Evolutionary conservation across 306 rosid species (phyloP).

Genomic region (Dalbergia oliveri): DNA sequence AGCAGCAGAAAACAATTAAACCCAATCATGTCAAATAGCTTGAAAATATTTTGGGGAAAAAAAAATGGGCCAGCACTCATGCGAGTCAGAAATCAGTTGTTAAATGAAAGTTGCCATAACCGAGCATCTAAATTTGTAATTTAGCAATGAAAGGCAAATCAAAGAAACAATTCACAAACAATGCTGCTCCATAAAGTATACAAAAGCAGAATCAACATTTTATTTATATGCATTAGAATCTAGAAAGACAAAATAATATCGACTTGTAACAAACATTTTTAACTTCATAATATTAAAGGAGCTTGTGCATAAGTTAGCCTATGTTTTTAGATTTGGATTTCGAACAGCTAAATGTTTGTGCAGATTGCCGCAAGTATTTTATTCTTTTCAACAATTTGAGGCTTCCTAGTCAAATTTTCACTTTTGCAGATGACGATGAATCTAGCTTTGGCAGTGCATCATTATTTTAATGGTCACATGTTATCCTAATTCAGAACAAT

Average conservation of each 20-base stretch:
- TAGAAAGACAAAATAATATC: too few species aligned
- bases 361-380: constrained; percentile 18
- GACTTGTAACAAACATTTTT: too few species aligned
- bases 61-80: neutral
- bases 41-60: neutral
- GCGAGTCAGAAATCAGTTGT: neutral
- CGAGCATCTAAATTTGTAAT: neutral
- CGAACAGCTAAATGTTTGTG: constrained; percentile 17
- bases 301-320: neutral
- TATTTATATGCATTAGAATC: neutral
- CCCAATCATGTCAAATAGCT: constrained; percentile 31
- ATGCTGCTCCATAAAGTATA: too few species aligned
- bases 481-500: neutral
- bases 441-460: constrained; percentile 1
- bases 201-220: neutral
- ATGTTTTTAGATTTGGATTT: constrained; percentile 34
- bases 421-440: constrained; percentile 11
- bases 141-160: constrained; percentile 10
- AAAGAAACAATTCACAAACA: too few species aligned
- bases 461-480: neutral
- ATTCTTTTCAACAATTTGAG: constrained; percentile 32
- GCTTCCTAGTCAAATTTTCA: constrained; percentile 15
- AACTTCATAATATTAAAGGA: neutral
- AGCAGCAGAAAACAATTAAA: neutral
- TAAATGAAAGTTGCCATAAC: neutral